Evolutionary conservation across 2,329 filamentous ascomycete genomes (phyloP).

Genomic region (Calonectria montana): DNA sequence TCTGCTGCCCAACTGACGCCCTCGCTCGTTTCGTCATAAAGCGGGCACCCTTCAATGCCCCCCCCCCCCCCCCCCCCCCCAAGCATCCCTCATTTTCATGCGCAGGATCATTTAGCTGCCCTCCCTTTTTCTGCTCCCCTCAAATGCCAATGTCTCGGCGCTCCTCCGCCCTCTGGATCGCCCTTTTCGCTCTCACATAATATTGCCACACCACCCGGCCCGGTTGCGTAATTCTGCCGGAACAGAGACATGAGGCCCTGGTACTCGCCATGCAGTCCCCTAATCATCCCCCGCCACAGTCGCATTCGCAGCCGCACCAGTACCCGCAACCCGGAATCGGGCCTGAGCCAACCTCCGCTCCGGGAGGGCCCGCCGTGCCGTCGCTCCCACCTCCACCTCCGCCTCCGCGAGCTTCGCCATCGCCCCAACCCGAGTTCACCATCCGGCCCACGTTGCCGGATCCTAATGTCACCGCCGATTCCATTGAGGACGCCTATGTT

Average conservation of each 20-base stretch:
- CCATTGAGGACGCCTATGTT: constrained; percentile 85
- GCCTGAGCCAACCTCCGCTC: constrained; percentile 28
- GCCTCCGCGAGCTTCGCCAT: constrained; percentile 26
- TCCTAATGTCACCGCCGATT: constrained; percentile 74
- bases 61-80: background rate
- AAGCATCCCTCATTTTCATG: background rate
- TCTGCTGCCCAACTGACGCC: constrained; percentile 4
- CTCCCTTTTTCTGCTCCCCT: background rate
- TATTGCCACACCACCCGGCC: constrained; percentile 21
- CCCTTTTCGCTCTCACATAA: constrained; percentile 23
- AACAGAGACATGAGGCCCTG: constrained; percentile 39
- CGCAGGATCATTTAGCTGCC: background rate
- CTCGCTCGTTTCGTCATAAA: constrained; percentile 9
- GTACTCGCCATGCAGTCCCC: constrained; percentile 34
- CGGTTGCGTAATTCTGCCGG: constrained; percentile 13
- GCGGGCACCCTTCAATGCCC: constrained; percentile 18
- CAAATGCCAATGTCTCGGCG: constrained; percentile 33
- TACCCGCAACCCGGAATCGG: constrained; percentile 29
- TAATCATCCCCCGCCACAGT: constrained; percentile 23
- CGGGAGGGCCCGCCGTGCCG: constrained; percentile 19
- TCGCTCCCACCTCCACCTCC: constrained; percentile 20
- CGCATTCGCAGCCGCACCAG: constrained; percentile 14
- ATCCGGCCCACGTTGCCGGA: constrained; percentile 65
- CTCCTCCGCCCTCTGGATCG: constrained; percentile 10
- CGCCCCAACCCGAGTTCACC: constrained; percentile 29